Base-by-base conservation (phyloP, 345 rosid species). In the Orychophragmus violaceus region DNA sequence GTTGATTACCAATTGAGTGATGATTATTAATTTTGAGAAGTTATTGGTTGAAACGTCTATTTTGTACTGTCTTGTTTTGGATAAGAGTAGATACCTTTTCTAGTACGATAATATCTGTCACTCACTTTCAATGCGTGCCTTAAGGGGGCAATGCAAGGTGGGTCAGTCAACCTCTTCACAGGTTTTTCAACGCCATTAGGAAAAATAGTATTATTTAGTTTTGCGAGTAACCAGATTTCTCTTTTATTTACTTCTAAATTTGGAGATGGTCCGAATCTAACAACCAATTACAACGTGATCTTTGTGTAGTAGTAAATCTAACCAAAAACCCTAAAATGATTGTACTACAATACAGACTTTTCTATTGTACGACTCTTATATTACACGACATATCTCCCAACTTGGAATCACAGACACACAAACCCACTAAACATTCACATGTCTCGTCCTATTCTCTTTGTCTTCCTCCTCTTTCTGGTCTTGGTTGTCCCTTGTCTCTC, bases 401-500 rank as follows among this genome's bases (percentile, higher is more conserved):
- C 46, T 41, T 14, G 18, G 46, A 41, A 41, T 41, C 46, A 41
- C 19, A 16, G 41, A 35, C 17, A 14, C 17, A n/a, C 3, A n/a
- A n/a, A n/a, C n/a, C n/a, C n/a, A 39, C 45, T n/a, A 7, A 13
- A 5, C 2, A 35, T 41, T 2, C 46, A 41, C 46, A 41, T 41
- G n/a, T n/a, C 76, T 71, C 84, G 84, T 49, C 62, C 60, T 33
- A 62, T 79, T 50, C 22, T 73, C 66, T 64, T 78, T 44, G 18
- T 45, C n/a, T 77, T 83, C 72, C 39, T 57, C 70, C 73, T 84
- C 69, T 69, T 57, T 56, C 79, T 84, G 50, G 73, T 82, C 41
- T 69, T 84, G 66, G 68, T 82, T 78, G 64, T 81, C 54, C 68
- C 84, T 3, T 67, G 80, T 65, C 50, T 78, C 51, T 82, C 88